Percentiles rank a stretch among this genome's conserved stretches.
Evolutionary conservation across 768 basidiomycete genomes (phyloP).

Genomic region (Antrodiella citrinella): DNA sequence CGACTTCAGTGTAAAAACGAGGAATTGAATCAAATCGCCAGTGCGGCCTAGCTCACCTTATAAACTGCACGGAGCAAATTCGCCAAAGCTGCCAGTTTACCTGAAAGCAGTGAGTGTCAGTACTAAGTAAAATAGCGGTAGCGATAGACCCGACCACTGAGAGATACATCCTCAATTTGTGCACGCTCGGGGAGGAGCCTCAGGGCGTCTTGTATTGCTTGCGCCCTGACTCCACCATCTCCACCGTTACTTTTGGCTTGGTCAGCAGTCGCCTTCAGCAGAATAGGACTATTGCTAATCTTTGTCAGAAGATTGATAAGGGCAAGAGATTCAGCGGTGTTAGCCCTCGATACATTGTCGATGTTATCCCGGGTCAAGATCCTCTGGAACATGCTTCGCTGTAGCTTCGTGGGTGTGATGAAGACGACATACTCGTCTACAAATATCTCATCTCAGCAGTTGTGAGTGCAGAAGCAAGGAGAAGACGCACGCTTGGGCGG

Average conservation of each 20-base stretch:
- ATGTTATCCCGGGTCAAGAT: conserved; percentile 69
- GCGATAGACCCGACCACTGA: conserved; percentile 58
- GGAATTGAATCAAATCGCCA: background rate
- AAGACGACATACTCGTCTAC: conserved; percentile 99
- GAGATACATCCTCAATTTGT: conserved; percentile 58
- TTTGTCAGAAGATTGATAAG: conserved; percentile 79
- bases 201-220: conserved; percentile 51
- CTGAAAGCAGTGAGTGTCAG: conserved; percentile 29
- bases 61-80: conserved; percentile 53
- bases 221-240: conserved; percentile 34
- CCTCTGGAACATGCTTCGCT: conserved; percentile 68
- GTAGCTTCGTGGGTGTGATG: conserved; percentile 77
- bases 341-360: conserved; percentile 58
- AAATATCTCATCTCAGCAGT: background rate
- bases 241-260: conserved; percentile 35
- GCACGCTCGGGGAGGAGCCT: conserved; percentile 51
- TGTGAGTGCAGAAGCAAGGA: conserved; percentile 3
- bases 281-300: conserved; percentile 86
- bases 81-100: conserved; percentile 65
- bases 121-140: background rate
- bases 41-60: conserved; percentile 34
- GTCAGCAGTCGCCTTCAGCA: conserved; percentile 74
- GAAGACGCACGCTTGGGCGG: conserved; percentile 77
- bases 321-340: conserved; percentile 70
- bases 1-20: background rate